Percentiles rank a stretch among this genome's conserved stretches.
Conservation (phyloP, 2,329 filamentous ascomycete species). For the Penicillium sp. region DNA sequence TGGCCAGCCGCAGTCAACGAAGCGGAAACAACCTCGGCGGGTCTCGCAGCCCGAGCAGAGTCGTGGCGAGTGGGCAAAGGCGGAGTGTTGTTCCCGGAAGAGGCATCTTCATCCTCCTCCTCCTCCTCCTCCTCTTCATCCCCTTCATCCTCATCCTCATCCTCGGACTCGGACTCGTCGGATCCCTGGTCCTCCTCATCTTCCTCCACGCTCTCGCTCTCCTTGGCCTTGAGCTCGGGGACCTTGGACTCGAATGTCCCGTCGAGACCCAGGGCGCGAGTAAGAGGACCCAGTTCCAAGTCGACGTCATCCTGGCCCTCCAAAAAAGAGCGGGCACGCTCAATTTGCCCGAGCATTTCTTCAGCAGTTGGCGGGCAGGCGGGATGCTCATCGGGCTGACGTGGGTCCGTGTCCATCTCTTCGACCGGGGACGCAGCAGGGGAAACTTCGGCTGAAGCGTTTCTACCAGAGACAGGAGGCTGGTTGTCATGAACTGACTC, state of each 20-base stretch:
- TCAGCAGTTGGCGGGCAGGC: neutral
- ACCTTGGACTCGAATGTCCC: neutral
- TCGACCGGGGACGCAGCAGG: too few species aligned
- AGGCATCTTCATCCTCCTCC: too few species aligned
- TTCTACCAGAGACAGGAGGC: too few species aligned
- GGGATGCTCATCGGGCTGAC: neutral
- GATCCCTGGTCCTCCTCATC: too few species aligned
- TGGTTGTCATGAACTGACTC: too few species aligned
- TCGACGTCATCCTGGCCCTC: slow-evolving; percentile 14
- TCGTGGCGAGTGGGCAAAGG: neutral
- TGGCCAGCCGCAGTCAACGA: neutral
- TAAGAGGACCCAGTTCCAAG: slow-evolving; percentile 24
- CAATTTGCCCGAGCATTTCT: slow-evolving; percentile 20
- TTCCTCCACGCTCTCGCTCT: too few species aligned
- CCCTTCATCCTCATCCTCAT: neutral
- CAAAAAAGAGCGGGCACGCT: slow-evolving; percentile 23
- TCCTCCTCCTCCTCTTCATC: neutral
- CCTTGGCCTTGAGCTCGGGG: too few species aligned
- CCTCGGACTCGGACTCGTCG: neutral
- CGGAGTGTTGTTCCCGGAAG: too few species aligned
- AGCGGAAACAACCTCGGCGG: neutral
- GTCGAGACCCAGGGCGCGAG: slow-evolving; percentile 21
- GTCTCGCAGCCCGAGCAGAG: neutral
- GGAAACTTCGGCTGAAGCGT: too few species aligned
- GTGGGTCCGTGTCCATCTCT: too few species aligned